Conservation (phyloP, 1,284 basidiomycete genomes). For the Apiotrichum mycotoxinovorans region DNA sequence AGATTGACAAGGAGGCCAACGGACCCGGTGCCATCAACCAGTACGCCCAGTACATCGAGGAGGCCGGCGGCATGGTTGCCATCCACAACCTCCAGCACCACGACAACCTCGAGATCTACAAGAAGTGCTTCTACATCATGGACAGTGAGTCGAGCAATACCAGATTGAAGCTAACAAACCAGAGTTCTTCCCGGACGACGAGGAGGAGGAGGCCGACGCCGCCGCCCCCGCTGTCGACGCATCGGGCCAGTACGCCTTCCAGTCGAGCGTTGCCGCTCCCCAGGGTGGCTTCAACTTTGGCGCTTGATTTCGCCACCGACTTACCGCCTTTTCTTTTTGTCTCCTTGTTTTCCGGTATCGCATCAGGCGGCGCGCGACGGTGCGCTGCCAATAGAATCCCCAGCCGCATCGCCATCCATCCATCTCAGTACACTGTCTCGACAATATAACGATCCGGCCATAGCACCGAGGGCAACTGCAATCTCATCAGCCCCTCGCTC, state of each 20-base stretch:
- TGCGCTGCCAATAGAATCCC: slow-evolving; percentile 14
- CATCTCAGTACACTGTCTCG: slow-evolving; percentile 10
- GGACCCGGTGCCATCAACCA: slow-evolving; percentile 85
- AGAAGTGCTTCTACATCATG: slow-evolving; percentile 99
- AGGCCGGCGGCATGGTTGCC: slow-evolving; percentile 96
- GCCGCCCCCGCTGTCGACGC: slow-evolving; percentile 80
- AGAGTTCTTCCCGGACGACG: slow-evolving; percentile 51
- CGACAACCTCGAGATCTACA: slow-evolving; percentile 98
- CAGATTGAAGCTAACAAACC: not conserved
- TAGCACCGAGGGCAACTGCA: slow-evolving; percentile 19
- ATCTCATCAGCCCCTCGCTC: slow-evolving; percentile 14
- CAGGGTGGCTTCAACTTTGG: slow-evolving; percentile 89
- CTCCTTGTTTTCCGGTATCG: not conserved
- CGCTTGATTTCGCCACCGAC: slow-evolving; percentile 4
- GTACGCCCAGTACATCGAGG: slow-evolving; percentile 93
- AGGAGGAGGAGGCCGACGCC: slow-evolving; percentile 61
- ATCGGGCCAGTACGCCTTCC: slow-evolving; percentile 78
- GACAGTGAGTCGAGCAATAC: slow-evolving; percentile 57
- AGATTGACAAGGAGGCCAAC: slow-evolving; percentile 83
- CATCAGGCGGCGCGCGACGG: slow-evolving; percentile 10
- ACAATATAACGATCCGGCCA: slow-evolving; percentile 19
- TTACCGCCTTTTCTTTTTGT: slow-evolving; percentile 1
- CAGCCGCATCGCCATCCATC: slow-evolving; percentile 11
- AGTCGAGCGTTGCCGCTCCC: slow-evolving; percentile 67
- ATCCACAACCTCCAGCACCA: slow-evolving; percentile 99